Conservation (phyloP, 2,329 filamentous ascomycete genomes). For the Ophiostoma himal-ulmi region DNA sequence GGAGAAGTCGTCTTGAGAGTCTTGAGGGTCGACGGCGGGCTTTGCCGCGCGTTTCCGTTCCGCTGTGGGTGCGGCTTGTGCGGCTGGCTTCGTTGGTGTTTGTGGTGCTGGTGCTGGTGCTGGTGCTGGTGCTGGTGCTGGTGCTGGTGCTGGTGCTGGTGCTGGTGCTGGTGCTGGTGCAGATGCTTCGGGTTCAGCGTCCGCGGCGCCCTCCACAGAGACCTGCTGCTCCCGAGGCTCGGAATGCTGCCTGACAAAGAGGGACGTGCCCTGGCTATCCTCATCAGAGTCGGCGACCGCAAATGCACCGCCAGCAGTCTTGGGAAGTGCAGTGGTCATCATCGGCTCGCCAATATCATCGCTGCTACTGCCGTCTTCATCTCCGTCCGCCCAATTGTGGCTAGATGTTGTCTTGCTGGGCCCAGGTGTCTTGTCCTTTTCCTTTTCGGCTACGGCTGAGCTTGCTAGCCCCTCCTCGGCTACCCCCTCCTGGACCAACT, state of each 20-base stretch:
- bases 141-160: conserved; percentile 23
- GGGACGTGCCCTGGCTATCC: not conserved
- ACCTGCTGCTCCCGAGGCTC: not conserved
- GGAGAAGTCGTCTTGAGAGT: not conserved
- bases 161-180: too few relatives aligned
- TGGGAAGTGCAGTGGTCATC: not conserved
- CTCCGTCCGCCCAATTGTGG: not conserved
- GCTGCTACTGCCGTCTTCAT: not conserved
- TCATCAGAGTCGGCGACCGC: not conserved
- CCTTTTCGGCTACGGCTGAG: not conserved
- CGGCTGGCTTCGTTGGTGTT: too few relatives aligned
- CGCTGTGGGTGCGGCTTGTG: not conserved
- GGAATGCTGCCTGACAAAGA: not conserved
- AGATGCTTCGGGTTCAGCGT: not conserved
- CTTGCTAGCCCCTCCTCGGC: not conserved
- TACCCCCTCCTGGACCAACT: too few relatives aligned
- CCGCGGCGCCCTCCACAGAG: not conserved
- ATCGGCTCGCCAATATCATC: not conserved
- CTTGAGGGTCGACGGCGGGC: not conserved
- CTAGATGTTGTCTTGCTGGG: not conserved
- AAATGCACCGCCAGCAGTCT: not conserved
- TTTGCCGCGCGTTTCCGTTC: not conserved
- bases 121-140: not conserved
- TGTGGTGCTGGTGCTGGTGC: not conserved
- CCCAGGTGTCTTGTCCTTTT: not conserved